Conservation (phyloP, 176 grass and related monocot species). For the Miscanthus lutarioriparius region DNA sequence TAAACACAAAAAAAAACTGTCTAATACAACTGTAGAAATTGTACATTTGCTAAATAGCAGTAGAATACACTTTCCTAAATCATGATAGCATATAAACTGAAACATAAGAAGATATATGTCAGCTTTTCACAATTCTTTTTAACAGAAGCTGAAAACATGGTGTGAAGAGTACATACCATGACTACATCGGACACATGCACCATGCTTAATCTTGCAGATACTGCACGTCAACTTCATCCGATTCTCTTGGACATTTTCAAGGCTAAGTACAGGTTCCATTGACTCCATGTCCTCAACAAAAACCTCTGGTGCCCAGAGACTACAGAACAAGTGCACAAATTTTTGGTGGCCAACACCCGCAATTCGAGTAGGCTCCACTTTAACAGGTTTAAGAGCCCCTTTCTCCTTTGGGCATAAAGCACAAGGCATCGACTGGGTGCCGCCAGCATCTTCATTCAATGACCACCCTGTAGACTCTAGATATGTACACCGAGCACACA, state of each 20-base stretch:
- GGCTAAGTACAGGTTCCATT: conserved; percentile 78
- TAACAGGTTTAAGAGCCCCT: conserved; percentile 65
- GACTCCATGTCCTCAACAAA: conserved; percentile 61
- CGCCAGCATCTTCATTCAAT: conserved; percentile 21
- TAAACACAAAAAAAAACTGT: not conserved
- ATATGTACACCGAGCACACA: conserved; percentile 75
- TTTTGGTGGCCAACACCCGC: conserved; percentile 22
- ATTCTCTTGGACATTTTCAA: conserved; percentile 54
- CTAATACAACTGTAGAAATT: not conserved
- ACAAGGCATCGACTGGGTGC: conserved; percentile 46
- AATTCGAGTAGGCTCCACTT: conserved; percentile 31
- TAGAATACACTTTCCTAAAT: conserved; percentile 11
- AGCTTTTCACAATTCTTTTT: conserved; percentile 14
- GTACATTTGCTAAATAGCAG: not conserved
- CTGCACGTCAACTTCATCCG: conserved; percentile 75
- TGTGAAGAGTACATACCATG: conserved; percentile 70
- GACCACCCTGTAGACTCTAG: conserved; percentile 38
- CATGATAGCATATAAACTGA: conserved; percentile 3
- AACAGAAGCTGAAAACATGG: not conserved
- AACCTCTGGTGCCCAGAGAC: conserved; percentile 85
- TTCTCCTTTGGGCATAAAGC: conserved; percentile 83
- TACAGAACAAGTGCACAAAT: conserved; percentile 87
- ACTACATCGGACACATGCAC: conserved; percentile 91
- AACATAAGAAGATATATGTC: conserved; percentile 8
- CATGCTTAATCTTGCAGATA: conserved; percentile 95